Conservation (phyloP, 139 green algal genomes). For the Pseudopediastrum boryanum region DNA sequence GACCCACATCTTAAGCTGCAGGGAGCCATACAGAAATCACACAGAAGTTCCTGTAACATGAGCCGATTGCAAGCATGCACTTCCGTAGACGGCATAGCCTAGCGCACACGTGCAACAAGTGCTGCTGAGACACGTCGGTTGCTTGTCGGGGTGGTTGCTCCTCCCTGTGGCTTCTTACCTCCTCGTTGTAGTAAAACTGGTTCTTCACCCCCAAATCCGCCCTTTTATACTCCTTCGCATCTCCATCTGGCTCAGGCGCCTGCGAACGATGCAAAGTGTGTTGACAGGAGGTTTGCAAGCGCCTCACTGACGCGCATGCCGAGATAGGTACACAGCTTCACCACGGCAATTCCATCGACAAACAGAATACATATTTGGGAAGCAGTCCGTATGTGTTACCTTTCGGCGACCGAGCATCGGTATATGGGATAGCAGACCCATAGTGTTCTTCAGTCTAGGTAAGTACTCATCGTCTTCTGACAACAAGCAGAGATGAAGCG, state of each 20-base stretch:
- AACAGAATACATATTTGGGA: too few species aligned
- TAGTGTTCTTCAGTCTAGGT: too few species aligned
- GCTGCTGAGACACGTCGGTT: neutral
- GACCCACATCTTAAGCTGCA: conserved; percentile 44
- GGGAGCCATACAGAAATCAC: neutral
- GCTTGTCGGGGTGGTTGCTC: neutral
- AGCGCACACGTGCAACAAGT: neutral
- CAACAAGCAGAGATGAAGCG: too few species aligned
- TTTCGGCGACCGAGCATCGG: too few species aligned
- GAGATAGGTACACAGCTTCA: too few species aligned
- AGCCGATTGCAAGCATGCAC: neutral
- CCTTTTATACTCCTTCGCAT: conserved; percentile 31
- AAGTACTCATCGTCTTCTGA: too few species aligned
- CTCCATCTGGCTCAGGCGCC: neutral
- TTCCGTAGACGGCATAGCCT: neutral
- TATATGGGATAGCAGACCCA: too few species aligned
- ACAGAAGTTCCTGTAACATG: neutral
- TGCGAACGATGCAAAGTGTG: too few species aligned
- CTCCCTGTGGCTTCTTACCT: conserved; percentile 15
- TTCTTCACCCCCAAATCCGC: conserved; percentile 26
- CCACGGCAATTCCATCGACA: too few species aligned
- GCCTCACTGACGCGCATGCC: too few species aligned
- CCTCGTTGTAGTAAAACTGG: conserved; percentile 36
- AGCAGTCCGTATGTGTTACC: too few species aligned
- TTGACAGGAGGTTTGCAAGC: too few species aligned